Evolutionary conservation across 2,329 filamentous ascomycete species (phyloP).

Genomic region (Talaromyces sp.): DNA sequence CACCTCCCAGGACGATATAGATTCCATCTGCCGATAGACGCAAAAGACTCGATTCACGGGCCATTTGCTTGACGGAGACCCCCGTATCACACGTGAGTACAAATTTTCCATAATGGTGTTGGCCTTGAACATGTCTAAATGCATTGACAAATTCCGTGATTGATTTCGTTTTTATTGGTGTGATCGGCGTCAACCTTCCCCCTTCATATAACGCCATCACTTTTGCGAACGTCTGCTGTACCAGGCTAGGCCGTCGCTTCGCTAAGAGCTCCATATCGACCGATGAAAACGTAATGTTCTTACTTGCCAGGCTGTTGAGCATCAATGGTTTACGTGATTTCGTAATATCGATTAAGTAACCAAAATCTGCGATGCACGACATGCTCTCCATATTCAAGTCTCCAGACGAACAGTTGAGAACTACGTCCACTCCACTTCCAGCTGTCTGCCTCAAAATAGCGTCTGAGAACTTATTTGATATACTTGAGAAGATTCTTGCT

Average conservation of each 20-base stretch:
- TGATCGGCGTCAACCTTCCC: not conserved
- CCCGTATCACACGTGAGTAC: not conserved
- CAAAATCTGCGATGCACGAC: not conserved
- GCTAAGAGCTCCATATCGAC: not conserved
- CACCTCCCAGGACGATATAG: not conserved
- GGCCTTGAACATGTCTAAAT: not conserved
- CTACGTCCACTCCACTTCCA: not conserved
- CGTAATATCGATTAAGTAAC: not conserved
- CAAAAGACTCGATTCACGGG: not conserved
- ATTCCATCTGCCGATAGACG: not conserved
- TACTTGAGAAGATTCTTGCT: not conserved
- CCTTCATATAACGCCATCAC: not conserved
- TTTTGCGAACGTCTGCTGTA: not conserved
- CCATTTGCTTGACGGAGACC: not conserved
- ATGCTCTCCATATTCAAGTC: not conserved
- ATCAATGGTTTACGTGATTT: not conserved
- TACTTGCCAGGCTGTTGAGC: not conserved
- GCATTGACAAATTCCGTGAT: not conserved
- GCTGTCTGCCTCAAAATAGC: not conserved
- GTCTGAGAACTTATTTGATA: not conserved
- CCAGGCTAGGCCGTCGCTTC: not conserved
- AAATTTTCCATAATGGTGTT: not conserved
- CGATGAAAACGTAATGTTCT: not conserved
- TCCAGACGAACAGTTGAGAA: not conserved
- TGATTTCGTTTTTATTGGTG: not conserved